Base-by-base conservation (phyloP, 768 basidiomycete genomes). In the Naganishia randhawae region DNA sequence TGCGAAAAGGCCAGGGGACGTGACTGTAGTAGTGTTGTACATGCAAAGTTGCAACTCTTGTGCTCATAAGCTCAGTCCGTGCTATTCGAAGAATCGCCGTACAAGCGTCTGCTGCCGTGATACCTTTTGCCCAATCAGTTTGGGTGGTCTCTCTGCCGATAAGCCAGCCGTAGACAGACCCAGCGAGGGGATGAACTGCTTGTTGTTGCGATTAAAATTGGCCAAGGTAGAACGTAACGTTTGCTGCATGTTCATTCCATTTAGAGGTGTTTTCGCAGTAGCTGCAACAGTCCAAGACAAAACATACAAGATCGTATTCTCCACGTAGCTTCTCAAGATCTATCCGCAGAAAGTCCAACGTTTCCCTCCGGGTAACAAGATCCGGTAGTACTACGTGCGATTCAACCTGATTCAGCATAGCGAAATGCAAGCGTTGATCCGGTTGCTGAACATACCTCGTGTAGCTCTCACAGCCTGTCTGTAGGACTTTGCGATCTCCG, bases 1-100 rank as follows among this genome's bases (percentile, higher is more conserved):
- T 92, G 91, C 83, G 92, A 29, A 86, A 85, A 71, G 87, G 85
- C 8, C 90, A 92, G 31, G 65, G 33, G 2, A 31, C 45, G 11
- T 68, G 35, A 68, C 14, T 42, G 17, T n/a, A 39, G 55, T 17
- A 11, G 19, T 19, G 25, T 27, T 42, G 22, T 27, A 61, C 11
- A n/a, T 42, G 63, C 2, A 3, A 35, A 22, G 19, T 16, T n/a
- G 11, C 54, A 32, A 11, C 29, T 55, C 5, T 55, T n/a, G 35
- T 22, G 22, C n/a, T 2, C 9, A 22, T 32, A 39, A 2, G 29
- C 25, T n/a, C 22, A 25, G 27, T 41, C 22, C 29, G 27, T 27
- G 7, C 16, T 53, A 66, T 41, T 50, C 65, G 29, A 66, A 53
- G 51, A 66, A 66, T 22, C 65, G 50, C 25, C 65, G 31, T n/a